Evolutionary conservation across 1,284 basidiomycete genomes (phyloP), one percentile per base, ranked within the genome.

Genomic region (Ustilago trichophora): DNA sequence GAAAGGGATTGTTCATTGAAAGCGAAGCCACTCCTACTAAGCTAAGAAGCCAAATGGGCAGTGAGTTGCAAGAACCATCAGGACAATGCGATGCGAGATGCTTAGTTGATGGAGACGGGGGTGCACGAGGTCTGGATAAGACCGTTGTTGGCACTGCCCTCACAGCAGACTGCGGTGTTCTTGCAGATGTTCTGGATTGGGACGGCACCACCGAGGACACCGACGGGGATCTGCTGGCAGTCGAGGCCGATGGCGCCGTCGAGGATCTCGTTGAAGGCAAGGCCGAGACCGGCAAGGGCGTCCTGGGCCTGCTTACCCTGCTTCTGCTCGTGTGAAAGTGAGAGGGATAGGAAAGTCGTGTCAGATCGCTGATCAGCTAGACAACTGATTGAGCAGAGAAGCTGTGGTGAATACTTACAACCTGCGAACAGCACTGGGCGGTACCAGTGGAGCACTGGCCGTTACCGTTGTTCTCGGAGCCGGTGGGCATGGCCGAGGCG

Each of bases 41-140:
- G 35, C 9, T 22, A 11, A 19, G 35, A 37, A 37, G 35, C 35
- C 35, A 18, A 37, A 37, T 10, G 19, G 7, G 32, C 32, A 34
- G 32, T 34, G n/a, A 16, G 32, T 34, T 11, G n/a, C 32, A 34
- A 34, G 32, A 34, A 16, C 32, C 32, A 34, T 34, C 32, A 34
- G 11, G 11, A 34, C 9, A 34, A 16, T 34, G 32, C 32, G 32
- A 34, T 11, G n/a, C n/a, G 32, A 11, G 32, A 37, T 19, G 35
- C 35, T 37, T 7, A 18, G 25, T 26, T 10, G 38, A 29, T 13
- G 27, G 27, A 29, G 27, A 73, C 27, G 45, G 67, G 62, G 34
- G 68, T 72, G 67, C 71, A 73, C 31, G 56, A 66, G 46, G 63
- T 63, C 60, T 71, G 71, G 36, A 73, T 16, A 13, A 73, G 44